A percentile compares a stretch with the other conserved stretches of the same genome.
phyloP scores from a whole-genome alignment of 2,329 filamentous ascomycete genomes.

The Ascochyta pisi region DNA sequence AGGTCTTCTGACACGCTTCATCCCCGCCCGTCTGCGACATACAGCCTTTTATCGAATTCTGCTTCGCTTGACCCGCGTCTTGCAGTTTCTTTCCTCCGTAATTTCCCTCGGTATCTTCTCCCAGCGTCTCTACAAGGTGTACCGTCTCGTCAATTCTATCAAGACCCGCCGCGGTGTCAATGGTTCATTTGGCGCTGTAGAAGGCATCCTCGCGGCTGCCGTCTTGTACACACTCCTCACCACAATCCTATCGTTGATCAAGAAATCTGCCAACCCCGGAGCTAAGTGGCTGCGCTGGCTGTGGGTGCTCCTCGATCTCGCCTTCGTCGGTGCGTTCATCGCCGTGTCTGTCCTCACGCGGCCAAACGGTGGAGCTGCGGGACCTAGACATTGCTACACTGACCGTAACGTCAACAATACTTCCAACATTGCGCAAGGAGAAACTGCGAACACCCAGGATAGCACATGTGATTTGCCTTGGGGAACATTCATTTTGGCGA shows the following conservation, averaged over 20 bases:
- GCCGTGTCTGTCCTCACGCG: slow-evolving; percentile 52
- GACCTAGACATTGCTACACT: slow-evolving; percentile 45
- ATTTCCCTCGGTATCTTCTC: slow-evolving; percentile 55
- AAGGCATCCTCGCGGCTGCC: slow-evolving; percentile 56
- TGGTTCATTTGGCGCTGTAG: slow-evolving; percentile 50
- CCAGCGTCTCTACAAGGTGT: slow-evolving; percentile 51
- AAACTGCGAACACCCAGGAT: slow-evolving; percentile 25
- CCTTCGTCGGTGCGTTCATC: slow-evolving; percentile 52
- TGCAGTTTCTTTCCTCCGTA: slow-evolving; percentile 55
- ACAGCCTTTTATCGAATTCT: slow-evolving; percentile 35
- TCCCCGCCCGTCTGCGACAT: slow-evolving; percentile 34
- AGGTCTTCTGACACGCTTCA: slow-evolving; percentile 41
- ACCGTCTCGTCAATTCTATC: slow-evolving; percentile 47
- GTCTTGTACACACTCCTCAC: slow-evolving; percentile 53
- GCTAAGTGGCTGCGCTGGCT: slow-evolving; percentile 49
- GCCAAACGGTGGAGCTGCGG: slow-evolving; percentile 44
- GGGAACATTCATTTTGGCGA: slow-evolving; percentile 55
- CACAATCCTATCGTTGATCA: slow-evolving; percentile 44
- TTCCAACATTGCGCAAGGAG: slow-evolving; percentile 19
- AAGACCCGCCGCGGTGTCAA: slow-evolving; percentile 38
- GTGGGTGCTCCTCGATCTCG: slow-evolving; percentile 49
- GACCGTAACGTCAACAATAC: slow-evolving; percentile 7
- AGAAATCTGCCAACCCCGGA: slow-evolving; percentile 41
- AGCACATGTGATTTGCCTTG: slow-evolving; percentile 51
- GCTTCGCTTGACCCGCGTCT: slow-evolving; percentile 48